Evolutionary conservation across 2,329 filamentous ascomycete species (phyloP), one percentile per base, ranked within the genome.

Genomic region (Claviceps humidiphila): DNA sequence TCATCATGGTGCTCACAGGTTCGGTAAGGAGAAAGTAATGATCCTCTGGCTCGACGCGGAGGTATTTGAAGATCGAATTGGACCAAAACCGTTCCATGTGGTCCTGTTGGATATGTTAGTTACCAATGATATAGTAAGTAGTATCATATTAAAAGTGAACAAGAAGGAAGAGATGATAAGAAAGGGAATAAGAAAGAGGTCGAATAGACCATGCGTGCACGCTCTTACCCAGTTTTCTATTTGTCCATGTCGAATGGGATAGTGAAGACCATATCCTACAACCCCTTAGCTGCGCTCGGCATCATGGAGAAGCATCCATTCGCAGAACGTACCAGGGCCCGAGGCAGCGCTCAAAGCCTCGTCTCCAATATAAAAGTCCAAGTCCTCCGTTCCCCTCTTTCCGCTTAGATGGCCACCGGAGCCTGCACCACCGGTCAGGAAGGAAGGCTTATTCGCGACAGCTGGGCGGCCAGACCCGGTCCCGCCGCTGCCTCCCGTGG

Each of bases 21-120:
- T 98, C 93, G 56, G 93, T 98, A 55, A 98, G 82, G 57, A 98
- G 82, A 71, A 98, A 98, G 75, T 95, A 90, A 71, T 98, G 93
- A 67, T 98, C 93, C 73, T 98, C 93, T 34, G 93, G 93, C 72
- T 98, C 93, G 60, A 98, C 93, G 62, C 93, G 83, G 51, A 98
- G 80, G 66, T 98, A 98, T 70, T 98, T 98, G 81, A 98, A 98
- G 73, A 98, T 98, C 57, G 93, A 98, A 74, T 97, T 97, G 60
- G 94, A 97, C 93, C 93, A 98, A 74, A 97, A 98, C 57, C 93
- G 85, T 71, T 98, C 93, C 93, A 98, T 98, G 64, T 96, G 88
- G 71, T 98, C 93, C 87, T 93, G 60, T 5, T 55, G n/a, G 55
- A 62, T 71, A 34, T 57, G 69, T 26, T 26, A 46, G 43, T 26